Conservation (phyloP, 2,329 filamentous ascomycete species). For the Rhynchosporium secalis region DNA sequence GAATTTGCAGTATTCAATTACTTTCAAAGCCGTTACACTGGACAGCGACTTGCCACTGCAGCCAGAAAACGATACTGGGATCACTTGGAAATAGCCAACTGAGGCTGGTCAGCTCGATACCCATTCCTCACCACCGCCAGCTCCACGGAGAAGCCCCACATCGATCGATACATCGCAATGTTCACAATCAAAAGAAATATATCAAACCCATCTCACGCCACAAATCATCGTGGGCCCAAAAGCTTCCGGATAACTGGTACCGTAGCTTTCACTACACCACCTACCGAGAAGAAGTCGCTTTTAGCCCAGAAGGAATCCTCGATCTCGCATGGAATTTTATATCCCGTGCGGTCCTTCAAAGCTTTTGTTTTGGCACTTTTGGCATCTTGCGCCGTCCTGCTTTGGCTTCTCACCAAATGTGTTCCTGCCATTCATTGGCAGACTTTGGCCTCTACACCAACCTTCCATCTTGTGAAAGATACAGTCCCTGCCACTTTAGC, state of each 20-base stretch:
- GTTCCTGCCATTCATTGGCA: slow-evolving; percentile 7
- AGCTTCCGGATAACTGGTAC: not conserved
- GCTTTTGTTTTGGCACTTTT: slow-evolving; percentile 8
- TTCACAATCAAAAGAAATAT: not conserved
- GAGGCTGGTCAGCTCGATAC: slow-evolving; percentile 10
- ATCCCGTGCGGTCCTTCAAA: slow-evolving; percentile 7
- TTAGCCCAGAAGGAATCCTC: not conserved
- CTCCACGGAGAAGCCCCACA: too few relatives aligned
- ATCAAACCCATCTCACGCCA: slow-evolving; percentile 1
- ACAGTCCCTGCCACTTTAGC: too few relatives aligned
- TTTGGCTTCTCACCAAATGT: slow-evolving; percentile 22
- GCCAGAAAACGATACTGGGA: slow-evolving; percentile 57
- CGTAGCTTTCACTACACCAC: not conserved
- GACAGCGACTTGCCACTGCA: slow-evolving; percentile 49
- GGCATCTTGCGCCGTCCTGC: slow-evolving; percentile 17
- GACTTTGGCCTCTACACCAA: slow-evolving; percentile 24
- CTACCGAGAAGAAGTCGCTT: not conserved
- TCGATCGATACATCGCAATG: not conserved
- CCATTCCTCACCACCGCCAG: not conserved
- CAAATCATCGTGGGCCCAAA: not conserved
- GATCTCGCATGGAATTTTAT: not conserved
- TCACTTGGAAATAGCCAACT: slow-evolving; percentile 36
- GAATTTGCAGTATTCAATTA: slow-evolving; percentile 90
- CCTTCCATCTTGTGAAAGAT: slow-evolving; percentile 9
- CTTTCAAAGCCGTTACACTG: slow-evolving; percentile 67